A percentile compares a stretch with the other conserved stretches of the same genome.
Conservation (phyloP, 2,329 filamentous ascomycete species). For the Bimuria novae-zelandiae region DNA sequence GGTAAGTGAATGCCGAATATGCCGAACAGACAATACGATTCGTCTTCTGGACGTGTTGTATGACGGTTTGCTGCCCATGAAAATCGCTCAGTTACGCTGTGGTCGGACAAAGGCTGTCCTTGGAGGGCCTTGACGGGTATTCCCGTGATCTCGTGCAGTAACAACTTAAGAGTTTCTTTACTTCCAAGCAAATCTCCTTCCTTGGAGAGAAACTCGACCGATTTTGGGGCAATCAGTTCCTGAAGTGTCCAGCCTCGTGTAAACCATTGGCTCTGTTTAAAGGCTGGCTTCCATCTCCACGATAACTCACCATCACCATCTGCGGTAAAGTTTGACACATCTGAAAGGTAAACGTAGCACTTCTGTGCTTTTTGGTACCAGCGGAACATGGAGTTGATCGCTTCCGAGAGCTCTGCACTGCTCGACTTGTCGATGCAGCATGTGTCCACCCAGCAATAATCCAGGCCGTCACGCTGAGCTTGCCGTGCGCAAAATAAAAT, state of each 20-base stretch:
- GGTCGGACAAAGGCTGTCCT: neutral
- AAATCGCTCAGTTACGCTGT: constrained; percentile 6
- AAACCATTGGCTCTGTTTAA: constrained; percentile 3
- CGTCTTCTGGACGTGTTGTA: constrained; percentile 13
- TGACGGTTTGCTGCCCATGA: constrained; percentile 12
- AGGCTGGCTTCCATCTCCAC: neutral
- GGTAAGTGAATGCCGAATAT: constrained; percentile 17
- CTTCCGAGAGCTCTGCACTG: too few species aligned
- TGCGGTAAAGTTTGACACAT: neutral
- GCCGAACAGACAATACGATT: constrained; percentile 17
- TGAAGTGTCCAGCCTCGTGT: too few species aligned
- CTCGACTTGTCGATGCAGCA: too few species aligned
- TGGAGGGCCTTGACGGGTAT: constrained; percentile 3
- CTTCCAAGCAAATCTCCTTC: neutral
- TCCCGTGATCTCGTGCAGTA: neutral
- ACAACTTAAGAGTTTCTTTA: constrained; percentile 1
- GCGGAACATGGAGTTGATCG: too few species aligned
- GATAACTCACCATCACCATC: neutral
- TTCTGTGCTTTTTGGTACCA: too few species aligned
- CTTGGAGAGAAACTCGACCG: constrained; percentile 1
- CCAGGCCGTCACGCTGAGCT: too few species aligned
- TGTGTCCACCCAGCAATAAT: too few species aligned
- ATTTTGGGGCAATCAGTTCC: constrained; percentile 3
- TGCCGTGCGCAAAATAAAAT: constrained; percentile 9
- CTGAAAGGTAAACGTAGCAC: too few species aligned